phyloP scores from a whole-genome alignment of 2,329 filamentous ascomycete genomes.

The Colletotrichum incanum region DNA sequence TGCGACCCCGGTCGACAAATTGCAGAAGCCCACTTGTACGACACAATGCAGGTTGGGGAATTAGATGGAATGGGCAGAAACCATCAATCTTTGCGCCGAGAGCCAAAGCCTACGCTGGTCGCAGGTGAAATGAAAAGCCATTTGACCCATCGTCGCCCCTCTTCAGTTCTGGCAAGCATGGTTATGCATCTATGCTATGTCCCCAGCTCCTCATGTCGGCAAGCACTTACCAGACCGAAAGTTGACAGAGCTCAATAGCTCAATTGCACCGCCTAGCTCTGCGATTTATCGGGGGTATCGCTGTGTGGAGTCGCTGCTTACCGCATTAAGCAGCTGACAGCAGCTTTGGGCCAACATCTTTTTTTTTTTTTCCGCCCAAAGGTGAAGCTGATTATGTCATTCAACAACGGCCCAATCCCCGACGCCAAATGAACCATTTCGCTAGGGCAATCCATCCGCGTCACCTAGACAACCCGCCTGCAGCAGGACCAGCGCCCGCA shows the following conservation, averaged over 20 bases:
- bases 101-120: background rate
- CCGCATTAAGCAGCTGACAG: conserved; percentile 14
- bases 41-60: conserved; percentile 21
- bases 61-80: conserved; percentile 14
- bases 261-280: background rate
- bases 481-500: conserved; percentile 14
- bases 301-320: conserved; percentile 15
- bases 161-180: background rate
- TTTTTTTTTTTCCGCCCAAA: conserved; percentile 19
- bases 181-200: background rate
- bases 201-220: background rate
- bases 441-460: conserved; percentile 30
- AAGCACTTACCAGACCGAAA: background rate
- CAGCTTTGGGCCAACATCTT: background rate
- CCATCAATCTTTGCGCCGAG: background rate
- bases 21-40: conserved; percentile 13
- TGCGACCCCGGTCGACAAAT: background rate
- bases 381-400: conserved; percentile 38
- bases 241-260: background rate
- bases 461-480: conserved; percentile 38
- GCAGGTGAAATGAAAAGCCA: background rate
- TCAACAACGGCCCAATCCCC: conserved; percentile 25
- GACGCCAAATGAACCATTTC: conserved; percentile 33
- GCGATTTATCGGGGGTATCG: conserved; percentile 14
- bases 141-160: background rate